Evolutionary conservation across 176 grass and related monocot species (phyloP).

Genomic region (Musa troglodytarum): DNA sequence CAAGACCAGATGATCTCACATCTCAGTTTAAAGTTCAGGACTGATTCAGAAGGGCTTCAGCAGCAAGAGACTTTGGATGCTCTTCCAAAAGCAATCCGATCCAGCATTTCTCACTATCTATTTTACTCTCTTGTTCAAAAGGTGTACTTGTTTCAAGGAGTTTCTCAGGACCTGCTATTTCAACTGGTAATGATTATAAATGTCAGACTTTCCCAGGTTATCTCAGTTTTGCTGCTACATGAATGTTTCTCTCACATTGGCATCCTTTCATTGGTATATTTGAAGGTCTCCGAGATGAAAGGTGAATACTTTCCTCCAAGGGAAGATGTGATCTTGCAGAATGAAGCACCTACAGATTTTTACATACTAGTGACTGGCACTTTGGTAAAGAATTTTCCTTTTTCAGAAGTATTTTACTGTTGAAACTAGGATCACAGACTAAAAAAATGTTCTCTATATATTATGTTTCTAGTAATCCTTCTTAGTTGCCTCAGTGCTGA

Average conservation of each 20-base stretch:
- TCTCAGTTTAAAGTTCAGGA: slow-evolving; percentile 93
- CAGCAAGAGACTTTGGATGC: slow-evolving; percentile 88
- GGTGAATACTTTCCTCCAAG: slow-evolving; percentile 97
- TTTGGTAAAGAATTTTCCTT: slow-evolving; percentile 35
- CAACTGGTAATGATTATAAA: slow-evolving; percentile 52
- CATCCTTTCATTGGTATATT: neutral
- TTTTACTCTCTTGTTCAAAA: slow-evolving; percentile 71
- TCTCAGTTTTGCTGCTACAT: slow-evolving; percentile 3
- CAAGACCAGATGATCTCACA: slow-evolving; percentile 99
- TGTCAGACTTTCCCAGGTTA: neutral
- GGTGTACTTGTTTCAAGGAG: slow-evolving; percentile 65
- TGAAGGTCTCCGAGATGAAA: slow-evolving; percentile 95
- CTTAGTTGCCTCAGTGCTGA: slow-evolving; percentile 24
- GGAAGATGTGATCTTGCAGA: slow-evolving; percentile 96
- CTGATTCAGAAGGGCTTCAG: slow-evolving; percentile 97
- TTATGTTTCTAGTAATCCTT: neutral
- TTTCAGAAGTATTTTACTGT: neutral
- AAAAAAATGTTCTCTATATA: neutral
- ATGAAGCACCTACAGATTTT: slow-evolving; percentile 96
- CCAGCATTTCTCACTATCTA: slow-evolving; percentile 88
- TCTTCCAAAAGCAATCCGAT: slow-evolving; percentile 90
- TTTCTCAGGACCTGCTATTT: slow-evolving; percentile 85
- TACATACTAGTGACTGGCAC: slow-evolving; percentile 85
- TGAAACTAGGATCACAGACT: slow-evolving; percentile 17
- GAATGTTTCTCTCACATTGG: slow-evolving; percentile 3